Percentiles rank a stretch among this genome's conserved stretches.
Conservation (phyloP, 352 stramenopile species). For the Phytophthora europaea region DNA sequence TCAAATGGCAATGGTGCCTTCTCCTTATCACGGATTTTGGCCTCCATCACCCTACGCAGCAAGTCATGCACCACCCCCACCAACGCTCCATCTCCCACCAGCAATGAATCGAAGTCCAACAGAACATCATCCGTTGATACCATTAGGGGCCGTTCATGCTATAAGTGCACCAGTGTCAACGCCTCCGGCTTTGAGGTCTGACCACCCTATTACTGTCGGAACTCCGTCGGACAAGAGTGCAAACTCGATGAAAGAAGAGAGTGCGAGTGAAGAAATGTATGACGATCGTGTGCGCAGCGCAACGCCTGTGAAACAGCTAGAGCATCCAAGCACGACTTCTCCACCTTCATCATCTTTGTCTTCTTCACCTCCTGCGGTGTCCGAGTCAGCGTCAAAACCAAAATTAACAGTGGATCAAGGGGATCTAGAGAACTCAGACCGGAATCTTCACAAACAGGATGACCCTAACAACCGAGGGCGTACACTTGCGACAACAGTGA, state of each 20-base stretch:
- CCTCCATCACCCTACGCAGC: constrained; percentile 32
- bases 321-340: neutral
- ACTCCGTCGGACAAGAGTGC: constrained; percentile 6
- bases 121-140: neutral
- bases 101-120: constrained; percentile 4
- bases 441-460: neutral
- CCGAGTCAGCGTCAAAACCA: neutral
- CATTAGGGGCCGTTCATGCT: neutral
- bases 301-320: constrained; percentile 8
- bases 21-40: constrained; percentile 41
- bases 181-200: neutral
- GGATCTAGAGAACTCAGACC: neutral
- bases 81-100: constrained; percentile 27
- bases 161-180: neutral
- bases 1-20: constrained; percentile 32
- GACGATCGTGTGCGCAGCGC: constrained; percentile 9
- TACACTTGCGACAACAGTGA: constrained; percentile 56
- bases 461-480: constrained; percentile 39
- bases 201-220: neutral
- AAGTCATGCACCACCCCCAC: constrained; percentile 11
- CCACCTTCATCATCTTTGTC: neutral
- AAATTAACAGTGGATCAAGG: constrained; percentile 12
- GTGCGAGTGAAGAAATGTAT: constrained; percentile 1
- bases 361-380: constrained; percentile 1
- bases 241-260: neutral